Base-by-base conservation (phyloP, 2,329 filamentous ascomycete genomes). In the Fusarium scirpi region DNA sequence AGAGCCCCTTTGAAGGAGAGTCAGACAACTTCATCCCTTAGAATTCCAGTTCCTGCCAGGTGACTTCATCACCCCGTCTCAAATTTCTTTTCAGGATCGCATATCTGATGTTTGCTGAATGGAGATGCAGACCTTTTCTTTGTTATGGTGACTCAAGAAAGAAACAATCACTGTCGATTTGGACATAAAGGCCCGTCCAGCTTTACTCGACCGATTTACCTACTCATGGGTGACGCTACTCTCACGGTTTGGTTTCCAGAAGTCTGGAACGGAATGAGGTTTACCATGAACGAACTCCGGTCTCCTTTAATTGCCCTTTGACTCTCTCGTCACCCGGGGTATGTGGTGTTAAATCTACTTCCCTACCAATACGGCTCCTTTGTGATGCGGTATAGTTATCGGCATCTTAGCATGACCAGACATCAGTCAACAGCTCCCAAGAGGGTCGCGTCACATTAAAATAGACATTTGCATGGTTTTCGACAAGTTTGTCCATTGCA, bases 11-110 rank as follows among this genome's bases (percentile, higher is more conserved):
- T 25, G 34, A 54, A 73, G 58, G 70, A 65, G 67, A 67, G 51
- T 64, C 58, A 64, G 60, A 67, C 70, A 72, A 69, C 64, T 30
- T 73, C 68, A 72, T 70, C 73, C 73, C 70, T 75, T 76, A 46
- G 55, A 65, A 74, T 76, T 73, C 64, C 65, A 76, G 56, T 63
- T 55, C 63, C 45, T 64, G 22, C 51, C 61, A 25, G 43, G 60
- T 67, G 58, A 69, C 51, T 71, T 67, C 59, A 63, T 63, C 53
- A 22, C 51, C 47, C 49, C 40, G 57, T 56, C 41, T 55, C 53
- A 30, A 54, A 56, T 57, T 59, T 20, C 41, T 30, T 12, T 56
- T 20, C 38, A 51, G n/a, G 25, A 38, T 40, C 34, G 32, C 49
- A 58, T 51, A 15, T 41, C 25, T 49, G 34, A 40, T 29, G 15